Base-by-base conservation (phyloP, 805 yeast species). In the Candida yuanshanica region DNA sequence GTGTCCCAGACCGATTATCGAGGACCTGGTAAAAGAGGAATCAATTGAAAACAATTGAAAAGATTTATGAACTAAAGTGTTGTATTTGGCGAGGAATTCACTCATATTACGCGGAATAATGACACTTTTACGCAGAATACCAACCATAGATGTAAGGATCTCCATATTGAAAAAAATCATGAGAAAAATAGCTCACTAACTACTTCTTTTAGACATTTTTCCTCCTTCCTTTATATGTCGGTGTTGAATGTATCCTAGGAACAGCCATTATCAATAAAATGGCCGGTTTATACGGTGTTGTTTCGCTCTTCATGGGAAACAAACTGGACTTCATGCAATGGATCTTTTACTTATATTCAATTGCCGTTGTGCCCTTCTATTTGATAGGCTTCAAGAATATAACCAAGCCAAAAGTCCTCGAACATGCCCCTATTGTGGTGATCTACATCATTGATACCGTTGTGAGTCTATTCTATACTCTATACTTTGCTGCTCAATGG, bases 251-350 rank as follows among this genome's bases (percentile, higher is more conserved):
- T 2, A 76, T 83, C 17, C 69, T 89, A 5, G 82, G 86, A 1
- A 69, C 85, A 27, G 83, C 90, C 13, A 74, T 89, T 27, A 70
- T 90, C 48, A 91, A 91, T 66, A 90, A 90, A 59, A 86, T 90
- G 50, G 80, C 95, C 44, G 96, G 98, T 9, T 69, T 80, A 17
- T 91, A 83, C 61, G 99, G 97, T 22, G 67, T 91, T 26, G 66
- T 89, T 18, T 89, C 97, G 1, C 60, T 91, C 20, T 74, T 91
- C 55, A 90, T 97, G 0, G 93, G 96, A 2, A 96, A 90, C 56
- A 93, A 93, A 2, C 70, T 90, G 41, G 81, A 79, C 45, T 75
- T 81, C 45, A 66, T 84, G 65, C 97, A 91, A 58, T 85, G 96
- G 93, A 44, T 83, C 1, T 77, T 81, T 49, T 88, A 90, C 60